These are phyloP conservation scores for Carpinus fangiana DNA, from an alignment of 306 rosid species.

Conservation along the genomic window DNA sequence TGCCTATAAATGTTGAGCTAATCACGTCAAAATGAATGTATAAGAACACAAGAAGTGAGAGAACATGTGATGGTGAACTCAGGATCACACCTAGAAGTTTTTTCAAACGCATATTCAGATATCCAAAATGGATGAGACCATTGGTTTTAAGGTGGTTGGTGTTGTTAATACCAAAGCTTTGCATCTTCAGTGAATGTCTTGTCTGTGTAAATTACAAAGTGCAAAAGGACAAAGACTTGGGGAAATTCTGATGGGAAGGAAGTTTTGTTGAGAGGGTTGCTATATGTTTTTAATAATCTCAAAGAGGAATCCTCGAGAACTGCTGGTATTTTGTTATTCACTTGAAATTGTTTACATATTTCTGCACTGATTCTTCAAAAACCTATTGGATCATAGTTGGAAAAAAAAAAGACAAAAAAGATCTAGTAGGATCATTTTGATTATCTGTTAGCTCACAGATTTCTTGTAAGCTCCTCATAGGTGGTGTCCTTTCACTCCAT, in stretches of 20 bases:
- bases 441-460: too few relatives aligned
- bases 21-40: neutral
- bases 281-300: neutral
- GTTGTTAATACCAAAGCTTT: neutral
- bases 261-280: neutral
- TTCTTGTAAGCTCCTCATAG: too few relatives aligned
- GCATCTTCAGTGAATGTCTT: neutral
- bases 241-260: neutral
- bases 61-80: slow-evolving; percentile 8
- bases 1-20: neutral
- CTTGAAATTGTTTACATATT: neutral
- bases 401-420: too few relatives aligned
- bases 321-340: neutral
- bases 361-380: neutral
- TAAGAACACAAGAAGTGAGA: slow-evolving; percentile 3
- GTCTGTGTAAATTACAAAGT: neutral
- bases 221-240: neutral
- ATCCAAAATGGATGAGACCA: neutral
- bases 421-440: too few relatives aligned
- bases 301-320: neutral
- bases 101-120: slow-evolving; percentile 23
- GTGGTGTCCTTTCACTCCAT: too few relatives aligned
- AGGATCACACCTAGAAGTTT: slow-evolving; percentile 4
- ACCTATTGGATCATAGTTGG: too few relatives aligned
- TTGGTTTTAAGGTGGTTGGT: neutral